Conservation (phyloP, 768 basidiomycete species). For the Tephrocybe sp. region DNA sequence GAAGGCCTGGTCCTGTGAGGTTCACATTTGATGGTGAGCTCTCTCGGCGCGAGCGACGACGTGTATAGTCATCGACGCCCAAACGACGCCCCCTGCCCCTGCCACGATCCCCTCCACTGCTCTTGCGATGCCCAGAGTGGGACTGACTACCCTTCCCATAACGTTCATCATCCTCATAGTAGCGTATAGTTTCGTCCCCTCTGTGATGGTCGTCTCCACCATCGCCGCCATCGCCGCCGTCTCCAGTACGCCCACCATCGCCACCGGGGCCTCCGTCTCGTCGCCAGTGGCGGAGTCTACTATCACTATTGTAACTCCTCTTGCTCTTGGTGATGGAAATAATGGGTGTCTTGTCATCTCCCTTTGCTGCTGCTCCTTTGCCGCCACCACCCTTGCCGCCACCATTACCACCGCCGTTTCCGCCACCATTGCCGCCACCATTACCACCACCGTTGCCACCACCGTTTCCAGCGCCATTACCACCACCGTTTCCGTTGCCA, state of each 20-base stretch:
- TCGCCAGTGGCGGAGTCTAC: neutral
- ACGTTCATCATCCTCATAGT: no score
- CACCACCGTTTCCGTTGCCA: no score
- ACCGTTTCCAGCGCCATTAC: neutral
- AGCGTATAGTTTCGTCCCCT: neutral
- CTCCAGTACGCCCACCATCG: neutral
- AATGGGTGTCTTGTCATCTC: no score
- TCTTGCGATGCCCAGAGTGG: neutral
- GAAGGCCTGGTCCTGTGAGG: no score
- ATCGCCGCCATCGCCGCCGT: neutral
- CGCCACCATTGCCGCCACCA: slow-evolving; percentile 4
- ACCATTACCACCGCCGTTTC: neutral
- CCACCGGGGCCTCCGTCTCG: neutral
- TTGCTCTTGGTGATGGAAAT: neutral
- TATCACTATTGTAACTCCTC: neutral
- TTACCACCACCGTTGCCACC: slow-evolving; percentile 4
- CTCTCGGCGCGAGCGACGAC: no score
- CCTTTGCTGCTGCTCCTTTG: no score
- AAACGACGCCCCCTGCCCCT: no score
- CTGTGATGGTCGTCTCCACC: neutral
- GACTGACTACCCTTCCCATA: neutral
- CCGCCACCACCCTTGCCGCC: slow-evolving; percentile 9
- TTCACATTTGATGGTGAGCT: no score
- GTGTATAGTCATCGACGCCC: no score
- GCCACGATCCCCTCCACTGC: neutral